phyloP scores from a whole-genome alignment of 2,329 filamentous ascomycete species.

The Pestalotiopsis sp. region DNA sequence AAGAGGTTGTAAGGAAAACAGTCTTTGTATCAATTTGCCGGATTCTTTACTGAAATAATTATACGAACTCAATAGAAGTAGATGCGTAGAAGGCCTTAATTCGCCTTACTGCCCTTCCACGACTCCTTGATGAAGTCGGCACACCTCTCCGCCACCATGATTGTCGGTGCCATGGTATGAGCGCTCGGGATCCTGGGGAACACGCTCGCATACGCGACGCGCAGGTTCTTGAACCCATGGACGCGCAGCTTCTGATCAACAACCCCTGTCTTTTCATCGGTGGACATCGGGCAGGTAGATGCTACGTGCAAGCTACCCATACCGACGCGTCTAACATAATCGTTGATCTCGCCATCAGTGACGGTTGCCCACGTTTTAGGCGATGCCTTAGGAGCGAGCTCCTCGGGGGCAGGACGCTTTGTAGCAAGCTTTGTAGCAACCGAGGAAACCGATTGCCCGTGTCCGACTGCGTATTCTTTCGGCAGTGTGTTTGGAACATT shows the following conservation, averaged over 20 bases:
- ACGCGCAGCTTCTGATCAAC: slow-evolving; percentile 15
- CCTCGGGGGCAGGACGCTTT: neutral
- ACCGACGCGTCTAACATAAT: slow-evolving; percentile 10
- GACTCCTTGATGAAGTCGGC: slow-evolving; percentile 28
- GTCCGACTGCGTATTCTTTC: neutral
- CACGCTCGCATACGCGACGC: slow-evolving; percentile 23
- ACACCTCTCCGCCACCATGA: slow-evolving; percentile 32
- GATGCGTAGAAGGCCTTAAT: neutral
- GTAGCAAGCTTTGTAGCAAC: neutral
- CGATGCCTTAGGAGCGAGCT: neutral
- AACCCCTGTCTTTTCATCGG: slow-evolving; percentile 7
- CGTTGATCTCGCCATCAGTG: slow-evolving; percentile 14
- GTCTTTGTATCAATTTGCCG: too few relatives aligned
- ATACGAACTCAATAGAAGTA: neutral
- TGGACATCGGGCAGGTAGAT: slow-evolving; percentile 7
- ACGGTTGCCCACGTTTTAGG: neutral
- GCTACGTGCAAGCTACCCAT: slow-evolving; percentile 12
- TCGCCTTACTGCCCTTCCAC: slow-evolving; percentile 11
- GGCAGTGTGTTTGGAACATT: neutral
- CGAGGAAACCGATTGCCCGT: neutral
- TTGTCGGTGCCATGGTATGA: slow-evolving; percentile 29
- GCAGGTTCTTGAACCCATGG: slow-evolving; percentile 14
- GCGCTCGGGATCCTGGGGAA: slow-evolving; percentile 28
- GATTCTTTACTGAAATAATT: neutral
- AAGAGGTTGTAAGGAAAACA: too few relatives aligned